Base-by-base conservation (phyloP, 192 early-diverging fungal genomes). In the Coemansia sp. region DNA sequence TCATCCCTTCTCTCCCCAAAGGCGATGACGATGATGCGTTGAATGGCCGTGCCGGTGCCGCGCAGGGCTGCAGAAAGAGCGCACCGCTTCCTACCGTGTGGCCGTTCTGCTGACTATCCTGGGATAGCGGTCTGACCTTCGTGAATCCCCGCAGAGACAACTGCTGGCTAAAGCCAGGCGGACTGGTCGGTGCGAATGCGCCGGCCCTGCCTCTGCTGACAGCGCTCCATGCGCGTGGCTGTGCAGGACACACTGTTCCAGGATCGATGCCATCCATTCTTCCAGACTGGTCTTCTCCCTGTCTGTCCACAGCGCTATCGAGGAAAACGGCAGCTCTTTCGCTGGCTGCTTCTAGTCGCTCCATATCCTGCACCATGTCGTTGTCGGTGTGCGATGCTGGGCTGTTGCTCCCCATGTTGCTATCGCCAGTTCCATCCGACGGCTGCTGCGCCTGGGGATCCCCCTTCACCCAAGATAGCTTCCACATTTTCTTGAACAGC, bases 401-500 rank as follows among this genome's bases (percentile, higher is more conserved):
- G 65, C 65, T 54, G 65, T 26, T 46, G 59, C 41, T 57, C 32
- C 32, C 2, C 32, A 32, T 32, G 8, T 7, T 32, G 41, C 37
- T 46, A 22, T 43, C 58, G 18, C 48, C 56, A 0, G 70, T 41
- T 18, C 55, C 36, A 10, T 65, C 72, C 16, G 39, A 36, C 56
- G 56, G 16, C 8, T 41, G 56, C 3, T 36, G 37, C n/a, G 76
- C 18, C 47, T 64, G 62, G 16, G 55, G 52, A 10, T 66, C 69
- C 39, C 61, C 57, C 32, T 69, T 80, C 54, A 65, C 64, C 73
- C 78, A 72, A 5, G 73, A 67, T 62, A 80, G 71, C 71, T 75
- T 80, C 78, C 78, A 80, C 73, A 80, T 80, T 61, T 75, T 75
- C 58, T 79, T 79, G 19, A 80, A 39, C 60, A 36, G 21, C 36